phyloP scores from a whole-genome alignment of 441 rosid species.

The Croton laevigatus region DNA sequence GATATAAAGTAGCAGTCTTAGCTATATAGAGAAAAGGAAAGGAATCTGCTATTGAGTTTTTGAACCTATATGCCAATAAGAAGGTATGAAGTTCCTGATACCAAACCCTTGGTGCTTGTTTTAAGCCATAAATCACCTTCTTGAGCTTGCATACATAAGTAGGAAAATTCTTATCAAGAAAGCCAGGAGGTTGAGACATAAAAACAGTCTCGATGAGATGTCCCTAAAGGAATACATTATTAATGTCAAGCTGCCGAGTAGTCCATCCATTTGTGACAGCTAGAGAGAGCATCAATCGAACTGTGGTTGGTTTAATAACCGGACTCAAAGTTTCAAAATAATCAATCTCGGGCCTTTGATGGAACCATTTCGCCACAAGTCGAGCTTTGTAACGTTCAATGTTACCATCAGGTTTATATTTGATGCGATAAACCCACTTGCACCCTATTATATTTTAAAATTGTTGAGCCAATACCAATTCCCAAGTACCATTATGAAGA shows the following conservation, averaged over 20 bases:
- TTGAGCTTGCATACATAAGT: background rate
- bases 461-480: background rate
- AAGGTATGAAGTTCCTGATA: background rate
- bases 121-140: background rate
- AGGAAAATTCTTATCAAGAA: background rate
- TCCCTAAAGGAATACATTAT: background rate
- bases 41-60: background rate
- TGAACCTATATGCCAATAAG: background rate
- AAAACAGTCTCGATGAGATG: background rate
- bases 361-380: too few relatives aligned
- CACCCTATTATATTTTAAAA: too few relatives aligned
- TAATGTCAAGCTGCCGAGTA: background rate
- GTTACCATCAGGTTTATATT: background rate
- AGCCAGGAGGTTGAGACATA: background rate
- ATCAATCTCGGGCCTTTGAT: too few relatives aligned
- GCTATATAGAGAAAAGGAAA: background rate
- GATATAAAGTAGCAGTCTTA: too few relatives aligned
- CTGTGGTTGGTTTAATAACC: background rate
- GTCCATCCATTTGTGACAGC: background rate
- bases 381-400: too few relatives aligned
- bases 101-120: too few relatives aligned
- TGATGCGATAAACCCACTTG: background rate
- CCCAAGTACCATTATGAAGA: too few relatives aligned
- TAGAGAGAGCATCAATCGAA: background rate
- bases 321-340: too few relatives aligned